Evolutionary conservation across 305 asterid genomes (phyloP).

Genomic region (Ajuga reptans): DNA sequence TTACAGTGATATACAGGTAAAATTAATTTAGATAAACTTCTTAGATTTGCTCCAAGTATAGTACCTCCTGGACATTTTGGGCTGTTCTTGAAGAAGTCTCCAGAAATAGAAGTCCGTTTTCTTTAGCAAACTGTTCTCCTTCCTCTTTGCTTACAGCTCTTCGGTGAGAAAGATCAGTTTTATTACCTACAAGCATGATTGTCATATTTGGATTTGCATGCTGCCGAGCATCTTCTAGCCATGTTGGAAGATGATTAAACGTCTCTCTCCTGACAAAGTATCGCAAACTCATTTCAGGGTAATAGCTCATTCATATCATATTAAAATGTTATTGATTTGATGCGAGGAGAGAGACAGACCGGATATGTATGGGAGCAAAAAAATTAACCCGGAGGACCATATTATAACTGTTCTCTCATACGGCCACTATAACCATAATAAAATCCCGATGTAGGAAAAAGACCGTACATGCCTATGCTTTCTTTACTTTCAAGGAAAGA

Average conservation of each 20-base stretch:
- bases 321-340: not conserved
- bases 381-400: not conserved
- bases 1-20: not conserved
- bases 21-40: not conserved
- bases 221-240: slow-evolving; percentile 89
- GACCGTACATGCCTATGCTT: not conserved
- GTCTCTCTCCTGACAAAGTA: slow-evolving; percentile 55
- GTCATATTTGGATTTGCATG: slow-evolving; percentile 88
- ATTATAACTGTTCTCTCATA: not conserved
- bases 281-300: not conserved
- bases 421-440: not conserved
- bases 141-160: slow-evolving; percentile 87
- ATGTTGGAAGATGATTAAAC: slow-evolving; percentile 72
- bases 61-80: slow-evolving; percentile 76
- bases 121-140: slow-evolving; percentile 91
- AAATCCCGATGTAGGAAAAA: not conserved
- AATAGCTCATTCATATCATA: not conserved
- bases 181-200: slow-evolving; percentile 73
- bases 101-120: slow-evolving; percentile 65
- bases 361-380: not conserved
- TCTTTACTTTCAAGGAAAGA: not conserved
- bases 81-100: slow-evolving; percentile 86
- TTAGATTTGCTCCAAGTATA: not conserved
- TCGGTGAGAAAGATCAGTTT: slow-evolving; percentile 78
- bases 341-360: not conserved